Evolutionary conservation across 1,139 yeast species (phyloP).

Genomic region (Taphrina populina): DNA sequence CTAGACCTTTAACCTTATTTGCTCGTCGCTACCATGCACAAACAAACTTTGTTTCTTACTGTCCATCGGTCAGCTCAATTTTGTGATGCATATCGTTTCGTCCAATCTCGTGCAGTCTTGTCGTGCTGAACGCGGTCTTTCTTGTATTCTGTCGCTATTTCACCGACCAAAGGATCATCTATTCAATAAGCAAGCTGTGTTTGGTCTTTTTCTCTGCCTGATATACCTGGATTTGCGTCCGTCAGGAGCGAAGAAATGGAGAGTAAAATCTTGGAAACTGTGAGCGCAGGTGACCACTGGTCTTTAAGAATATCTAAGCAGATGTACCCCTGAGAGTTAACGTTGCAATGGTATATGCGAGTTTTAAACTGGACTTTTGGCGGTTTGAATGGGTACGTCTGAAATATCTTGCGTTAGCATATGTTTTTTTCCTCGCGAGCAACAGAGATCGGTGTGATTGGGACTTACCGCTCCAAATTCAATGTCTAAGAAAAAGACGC

Average conservation of each 20-base stretch:
- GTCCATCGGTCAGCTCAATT: too few species aligned
- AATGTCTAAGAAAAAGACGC: conserved; percentile 26
- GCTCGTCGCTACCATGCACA: too few species aligned
- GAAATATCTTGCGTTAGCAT: too few species aligned
- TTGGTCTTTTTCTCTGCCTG: too few species aligned
- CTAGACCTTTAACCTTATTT: too few species aligned
- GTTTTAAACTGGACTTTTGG: conserved; percentile 61
- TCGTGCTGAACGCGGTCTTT: conserved; percentile 27
- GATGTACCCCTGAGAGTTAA: conserved; percentile 63
- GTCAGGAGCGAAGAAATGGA: conserved; percentile 28
- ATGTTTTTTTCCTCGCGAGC: too few species aligned
- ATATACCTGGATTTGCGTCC: conserved; percentile 30
- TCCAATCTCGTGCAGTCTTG: conserved; percentile 31
- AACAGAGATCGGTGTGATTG: too few species aligned
- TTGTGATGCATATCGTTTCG: conserved; percentile 16
- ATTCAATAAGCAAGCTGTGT: not conserved
- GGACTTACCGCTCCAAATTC: conserved; percentile 55
- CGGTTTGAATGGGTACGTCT: conserved; percentile 61
- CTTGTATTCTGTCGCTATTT: conserved; percentile 28
- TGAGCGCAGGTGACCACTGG: conserved; percentile 32
- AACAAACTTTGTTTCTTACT: too few species aligned
- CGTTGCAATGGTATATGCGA: conserved; percentile 72
- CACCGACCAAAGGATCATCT: conserved; percentile 32
- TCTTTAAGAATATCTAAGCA: conserved; percentile 54
- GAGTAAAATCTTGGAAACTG: conserved; percentile 24